Evolutionary conservation across 169 alveolate genomes (phyloP), one percentile per base, ranked within the genome.

Genomic region (Plasmodium vivax): DNA sequence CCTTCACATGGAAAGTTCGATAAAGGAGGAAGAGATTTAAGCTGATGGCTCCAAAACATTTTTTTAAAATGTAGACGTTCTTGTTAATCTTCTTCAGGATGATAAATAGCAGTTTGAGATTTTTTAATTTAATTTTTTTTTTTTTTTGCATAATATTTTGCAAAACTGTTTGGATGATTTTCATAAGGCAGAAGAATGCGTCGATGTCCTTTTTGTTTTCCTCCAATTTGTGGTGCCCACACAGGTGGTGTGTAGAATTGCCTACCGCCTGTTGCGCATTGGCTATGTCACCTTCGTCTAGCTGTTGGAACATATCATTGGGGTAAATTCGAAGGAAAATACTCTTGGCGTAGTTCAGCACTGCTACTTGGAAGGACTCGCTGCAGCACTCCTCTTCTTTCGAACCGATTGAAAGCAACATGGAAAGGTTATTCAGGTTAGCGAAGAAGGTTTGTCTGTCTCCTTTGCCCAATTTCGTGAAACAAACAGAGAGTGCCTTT

Each of bases 41-140:
- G 45, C 87, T 75, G 45, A 85, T 43, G 36, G 87, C 62, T 54
- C 82, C 82, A 77, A 85, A 85, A 12, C 77, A 41, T 75, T 36
- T 85, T 43, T 77, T 58, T 27, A 85, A 75, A 19, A 47, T 71
- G 32, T 30, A 47, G 23, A 19, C 34, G 23, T 85, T 68, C 10
- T 68, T 79, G 27, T 85, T 62, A 16, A 85, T 85, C 71, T 85
- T 85, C 43, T 38, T 47, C 58, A 27, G 87, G 43, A 85, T 85
- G 34, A 74, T 4, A 38, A 75, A 71, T 5, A 85, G 47, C 27
- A 85, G 77, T 41, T 85, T 75, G 47, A 85, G 43, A 27, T 77
- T 85, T 54, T 85, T 74, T 36, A 75, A 74, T 75, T 85, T 85
- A 9, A 85, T 75, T 77, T 85, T 85, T 54, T 85, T 85, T 54